Evolutionary conservation across 768 basidiomycete genomes (phyloP).

Genomic region (Dacryopinax spathularia): DNA sequence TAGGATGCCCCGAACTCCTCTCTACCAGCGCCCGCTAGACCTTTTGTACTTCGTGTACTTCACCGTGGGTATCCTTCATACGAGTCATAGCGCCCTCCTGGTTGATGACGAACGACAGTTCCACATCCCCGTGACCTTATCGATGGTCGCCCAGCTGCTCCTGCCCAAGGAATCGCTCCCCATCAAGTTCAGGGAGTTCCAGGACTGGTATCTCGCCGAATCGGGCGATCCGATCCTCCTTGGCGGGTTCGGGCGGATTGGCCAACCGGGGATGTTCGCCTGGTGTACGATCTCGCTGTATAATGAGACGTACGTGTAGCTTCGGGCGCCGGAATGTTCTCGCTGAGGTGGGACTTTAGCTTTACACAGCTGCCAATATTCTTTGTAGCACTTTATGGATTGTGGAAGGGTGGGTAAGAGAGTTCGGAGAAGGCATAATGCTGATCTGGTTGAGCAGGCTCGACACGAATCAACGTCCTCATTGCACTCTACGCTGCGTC

Average conservation of each 20-base stretch:
- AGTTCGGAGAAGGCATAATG: background rate
- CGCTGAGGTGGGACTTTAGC: constrained; percentile 21
- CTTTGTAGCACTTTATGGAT: constrained; percentile 43
- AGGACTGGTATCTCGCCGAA: background rate
- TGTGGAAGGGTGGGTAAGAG: constrained; percentile 38
- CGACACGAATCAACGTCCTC: constrained; percentile 41
- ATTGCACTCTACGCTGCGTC: constrained; percentile 63
- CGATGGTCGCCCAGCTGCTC: constrained; percentile 25
- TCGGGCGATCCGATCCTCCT: constrained; percentile 1
- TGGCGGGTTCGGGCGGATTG: constrained; percentile 4
- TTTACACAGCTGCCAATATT: constrained; percentile 67
- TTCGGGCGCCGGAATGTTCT: background rate
- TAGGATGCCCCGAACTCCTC: background rate
- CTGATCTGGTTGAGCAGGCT: constrained; percentile 25
- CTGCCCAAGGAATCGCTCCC: constrained; percentile 22
- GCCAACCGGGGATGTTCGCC: background rate
- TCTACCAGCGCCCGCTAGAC: constrained; percentile 12
- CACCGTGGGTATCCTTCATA: constrained; percentile 13
- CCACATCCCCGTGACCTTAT: constrained; percentile 24
- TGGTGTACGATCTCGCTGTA: background rate
- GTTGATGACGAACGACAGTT: constrained; percentile 14
- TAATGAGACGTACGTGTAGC: background rate
- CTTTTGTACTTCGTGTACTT: constrained; percentile 22
- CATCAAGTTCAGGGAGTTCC: constrained; percentile 12
- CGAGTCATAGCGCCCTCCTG: background rate